phyloP scores from a whole-genome alignment of 2,329 filamentous ascomycete genomes.

The Exophiala calicioides region DNA sequence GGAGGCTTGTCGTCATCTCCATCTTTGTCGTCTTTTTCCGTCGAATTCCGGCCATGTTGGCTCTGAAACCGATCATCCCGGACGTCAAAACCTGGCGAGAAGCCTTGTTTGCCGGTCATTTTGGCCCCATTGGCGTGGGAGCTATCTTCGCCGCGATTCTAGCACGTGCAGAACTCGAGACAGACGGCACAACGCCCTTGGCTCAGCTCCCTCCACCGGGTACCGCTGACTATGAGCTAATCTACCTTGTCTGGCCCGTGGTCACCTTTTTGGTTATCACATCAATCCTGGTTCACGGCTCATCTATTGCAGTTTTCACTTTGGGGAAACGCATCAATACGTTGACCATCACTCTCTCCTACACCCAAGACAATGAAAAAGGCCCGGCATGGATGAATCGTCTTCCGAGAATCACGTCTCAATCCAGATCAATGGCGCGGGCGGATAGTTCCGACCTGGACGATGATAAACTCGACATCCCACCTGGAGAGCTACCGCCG shows the following conservation, averaged over 20 bases:
- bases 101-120: constrained; percentile 93
- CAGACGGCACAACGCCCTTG: constrained; percentile 71
- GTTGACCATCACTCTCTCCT: constrained; percentile 90
- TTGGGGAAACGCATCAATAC: constrained; percentile 98
- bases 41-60: constrained; percentile 90
- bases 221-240: constrained; percentile 66
- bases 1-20: constrained; percentile 92
- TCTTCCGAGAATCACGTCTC: constrained; percentile 77
- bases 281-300: constrained; percentile 94
- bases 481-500: constrained; percentile 71
- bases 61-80: constrained; percentile 87
- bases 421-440: constrained; percentile 80
- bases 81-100: constrained; percentile 99
- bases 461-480: constrained; percentile 59
- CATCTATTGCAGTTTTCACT: constrained; percentile 97
- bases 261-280: constrained; percentile 90
- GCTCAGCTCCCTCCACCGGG: constrained; percentile 55
- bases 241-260: constrained; percentile 92
- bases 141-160: constrained; percentile 95
- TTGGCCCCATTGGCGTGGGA: constrained; percentile 94
- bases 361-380: constrained; percentile 85
- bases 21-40: constrained; percentile 93
- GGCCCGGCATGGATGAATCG: constrained; percentile 94
- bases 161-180: constrained; percentile 87
- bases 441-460: constrained; percentile 53